Percentiles rank a stretch among this genome's conserved stretches.
These are phyloP conservation scores for Pestalotiopsis sp. DNA, from an alignment of 2,329 filamentous ascomycete genomes.

Conservation along the genomic window DNA sequence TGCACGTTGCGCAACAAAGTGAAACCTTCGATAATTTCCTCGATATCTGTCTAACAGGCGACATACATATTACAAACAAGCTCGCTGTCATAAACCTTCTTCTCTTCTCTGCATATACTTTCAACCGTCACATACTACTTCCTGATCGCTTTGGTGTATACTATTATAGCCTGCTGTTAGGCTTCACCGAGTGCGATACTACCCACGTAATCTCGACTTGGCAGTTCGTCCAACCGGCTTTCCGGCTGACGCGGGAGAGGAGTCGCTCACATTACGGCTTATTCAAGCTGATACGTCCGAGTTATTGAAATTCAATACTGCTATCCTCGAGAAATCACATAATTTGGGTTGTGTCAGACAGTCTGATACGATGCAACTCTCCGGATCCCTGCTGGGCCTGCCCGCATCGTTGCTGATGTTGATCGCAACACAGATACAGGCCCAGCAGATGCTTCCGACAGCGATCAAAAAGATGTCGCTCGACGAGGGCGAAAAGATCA, in stretches of 20 bases:
- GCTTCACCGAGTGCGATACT: slow-evolving; percentile 8
- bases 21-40: background rate
- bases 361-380: slow-evolving; percentile 40
- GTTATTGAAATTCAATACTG: background rate
- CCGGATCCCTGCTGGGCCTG: slow-evolving; percentile 39
- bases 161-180: background rate
- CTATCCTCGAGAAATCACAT: background rate
- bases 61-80: background rate
- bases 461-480: slow-evolving; percentile 74
- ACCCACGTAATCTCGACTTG: slow-evolving; percentile 1
- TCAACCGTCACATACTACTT: background rate
- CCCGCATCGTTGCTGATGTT: slow-evolving; percentile 50
- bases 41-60: background rate
- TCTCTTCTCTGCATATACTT: background rate
- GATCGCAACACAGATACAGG: slow-evolving; percentile 40
- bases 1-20: background rate
- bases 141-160: background rate
- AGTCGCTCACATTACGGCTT: background rate
- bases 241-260: background rate
- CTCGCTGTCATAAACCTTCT: slow-evolving; percentile 6
- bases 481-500: slow-evolving; percentile 75
- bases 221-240: background rate
- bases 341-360: background rate
- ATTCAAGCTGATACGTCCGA: background rate
- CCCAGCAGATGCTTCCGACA: slow-evolving; percentile 47